Percentiles rank a stretch among this genome's conserved stretches.
Conservation (phyloP, 2,329 filamentous ascomycete species). For the Periconia digitata region DNA sequence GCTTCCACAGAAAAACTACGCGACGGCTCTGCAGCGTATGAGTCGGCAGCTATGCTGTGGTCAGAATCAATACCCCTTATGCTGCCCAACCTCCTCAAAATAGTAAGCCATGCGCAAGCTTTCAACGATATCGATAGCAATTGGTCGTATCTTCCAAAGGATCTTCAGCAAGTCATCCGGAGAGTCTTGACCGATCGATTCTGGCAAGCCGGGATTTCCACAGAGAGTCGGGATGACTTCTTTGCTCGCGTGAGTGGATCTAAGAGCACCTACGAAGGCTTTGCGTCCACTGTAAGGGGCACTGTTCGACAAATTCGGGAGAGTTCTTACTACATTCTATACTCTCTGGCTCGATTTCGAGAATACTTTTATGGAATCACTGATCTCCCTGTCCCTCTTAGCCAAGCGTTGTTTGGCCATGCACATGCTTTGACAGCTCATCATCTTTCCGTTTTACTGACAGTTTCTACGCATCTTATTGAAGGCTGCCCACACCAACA, state of each 20-base stretch:
- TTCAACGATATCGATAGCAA: conserved; percentile 79
- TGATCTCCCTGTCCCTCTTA: conserved; percentile 79
- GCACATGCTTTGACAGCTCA: conserved; percentile 84
- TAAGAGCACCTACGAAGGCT: conserved; percentile 85
- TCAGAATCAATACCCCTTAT: conserved; percentile 78
- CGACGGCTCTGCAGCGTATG: conserved; percentile 70
- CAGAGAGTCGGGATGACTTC: conserved; percentile 94
- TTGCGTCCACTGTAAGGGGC: conserved; percentile 89
- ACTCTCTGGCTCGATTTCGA: conserved; percentile 86
- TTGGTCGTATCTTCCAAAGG: conserved; percentile 74
- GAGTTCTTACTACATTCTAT: conserved; percentile 90
- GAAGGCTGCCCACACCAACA: conserved; percentile 85
- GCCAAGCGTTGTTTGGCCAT: conserved; percentile 80
- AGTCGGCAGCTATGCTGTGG: conserved; percentile 81
- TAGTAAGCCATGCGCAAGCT: conserved; percentile 86
- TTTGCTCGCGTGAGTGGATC: conserved; percentile 89
- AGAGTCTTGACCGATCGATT: conserved; percentile 91
- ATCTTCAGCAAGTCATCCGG: conserved; percentile 75
- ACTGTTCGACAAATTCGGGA: conserved; percentile 88
- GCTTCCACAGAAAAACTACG: conserved; percentile 90
- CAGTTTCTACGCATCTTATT: conserved; percentile 83
- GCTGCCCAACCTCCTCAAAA: conserved; percentile 81
- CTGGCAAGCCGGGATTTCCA: conserved; percentile 97
- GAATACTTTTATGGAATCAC: conserved; percentile 87
- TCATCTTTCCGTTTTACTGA: conserved; percentile 90